These are phyloP conservation scores for Zangia roseola DNA, from an alignment of 768 basidiomycete genomes.

Conservation along the genomic window DNA sequence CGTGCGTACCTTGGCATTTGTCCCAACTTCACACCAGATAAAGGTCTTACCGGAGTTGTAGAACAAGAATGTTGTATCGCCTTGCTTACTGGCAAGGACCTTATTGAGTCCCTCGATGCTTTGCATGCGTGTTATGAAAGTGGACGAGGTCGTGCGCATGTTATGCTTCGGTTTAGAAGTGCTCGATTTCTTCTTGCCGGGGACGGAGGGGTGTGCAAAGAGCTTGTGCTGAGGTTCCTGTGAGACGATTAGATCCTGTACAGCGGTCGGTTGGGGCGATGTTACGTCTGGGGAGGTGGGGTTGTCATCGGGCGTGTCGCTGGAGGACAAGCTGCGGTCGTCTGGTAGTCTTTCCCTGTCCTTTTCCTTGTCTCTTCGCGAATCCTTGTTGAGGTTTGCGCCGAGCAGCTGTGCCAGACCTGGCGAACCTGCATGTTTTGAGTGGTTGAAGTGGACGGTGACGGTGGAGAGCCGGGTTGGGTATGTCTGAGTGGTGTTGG, in stretches of 20 bases:
- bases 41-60: constrained; percentile 85
- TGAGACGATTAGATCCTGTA: constrained; percentile 26
- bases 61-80: constrained; percentile 84
- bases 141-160: constrained; percentile 86
- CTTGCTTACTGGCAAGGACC: constrained; percentile 71
- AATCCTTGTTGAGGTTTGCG: constrained; percentile 57
- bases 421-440: constrained; percentile 52
- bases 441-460: constrained; percentile 58
- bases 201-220: constrained; percentile 52
- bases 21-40: constrained; percentile 84
- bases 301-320: constrained; percentile 69
- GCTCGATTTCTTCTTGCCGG: constrained; percentile 60
- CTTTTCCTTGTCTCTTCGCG: constrained; percentile 43
- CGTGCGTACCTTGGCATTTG: constrained; percentile 70
- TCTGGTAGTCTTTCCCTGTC: constrained; percentile 47
- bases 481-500: constrained; percentile 37
- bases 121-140: constrained; percentile 87
- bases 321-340: constrained; percentile 77
- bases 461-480: constrained; percentile 66
- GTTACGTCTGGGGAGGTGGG: constrained; percentile 41
- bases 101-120: constrained; percentile 74
- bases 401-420: constrained; percentile 69
- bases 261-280: constrained; percentile 33
- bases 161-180: constrained; percentile 82
- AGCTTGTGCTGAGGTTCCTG: constrained; percentile 48